Percentiles rank a stretch among this genome's conserved stretches.
Conservation (phyloP, 257 asterid genomes). For the Solanum pennellii region DNA sequence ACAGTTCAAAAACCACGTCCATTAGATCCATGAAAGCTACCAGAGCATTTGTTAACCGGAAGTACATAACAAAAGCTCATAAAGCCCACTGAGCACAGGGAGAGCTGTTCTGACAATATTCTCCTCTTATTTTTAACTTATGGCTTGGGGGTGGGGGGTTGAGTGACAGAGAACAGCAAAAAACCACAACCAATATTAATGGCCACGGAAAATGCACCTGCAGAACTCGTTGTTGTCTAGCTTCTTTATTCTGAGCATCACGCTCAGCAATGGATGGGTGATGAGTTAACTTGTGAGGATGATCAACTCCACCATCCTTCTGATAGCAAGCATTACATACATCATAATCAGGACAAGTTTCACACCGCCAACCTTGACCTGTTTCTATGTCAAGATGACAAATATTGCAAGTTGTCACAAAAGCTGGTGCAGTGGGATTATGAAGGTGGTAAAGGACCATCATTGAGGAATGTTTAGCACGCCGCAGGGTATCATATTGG, state of each 20-base stretch:
- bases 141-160: not conserved
- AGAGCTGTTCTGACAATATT: not conserved
- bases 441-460: slow-evolving; percentile 98
- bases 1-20: not conserved
- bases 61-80: not conserved
- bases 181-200: not conserved
- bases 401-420: slow-evolving; percentile 53
- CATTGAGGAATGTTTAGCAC: slow-evolving; percentile 98
- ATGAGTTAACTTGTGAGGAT: slow-evolving; percentile 82
- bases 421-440: slow-evolving; percentile 98
- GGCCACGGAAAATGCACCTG: slow-evolving; percentile 37
- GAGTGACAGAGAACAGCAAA: not conserved
- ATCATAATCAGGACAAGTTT: slow-evolving; percentile 89
- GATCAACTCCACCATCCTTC: slow-evolving; percentile 72
- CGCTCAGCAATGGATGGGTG: slow-evolving; percentile 65
- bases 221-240: slow-evolving; percentile 70
- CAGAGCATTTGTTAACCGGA: not conserved
- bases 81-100: not conserved
- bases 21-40: not conserved
- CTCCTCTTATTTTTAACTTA: not conserved
- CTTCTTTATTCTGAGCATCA: slow-evolving; percentile 91
- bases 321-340: slow-evolving; percentile 79
- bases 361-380: slow-evolving; percentile 99
- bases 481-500: slow-evolving; percentile 93
- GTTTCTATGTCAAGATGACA: slow-evolving; percentile 86